Percentiles rank a stretch among this genome's conserved stretches.
phyloP scores from a whole-genome alignment of 2,329 filamentous ascomycete genomes.

The Botrytis hyacinthi region DNA sequence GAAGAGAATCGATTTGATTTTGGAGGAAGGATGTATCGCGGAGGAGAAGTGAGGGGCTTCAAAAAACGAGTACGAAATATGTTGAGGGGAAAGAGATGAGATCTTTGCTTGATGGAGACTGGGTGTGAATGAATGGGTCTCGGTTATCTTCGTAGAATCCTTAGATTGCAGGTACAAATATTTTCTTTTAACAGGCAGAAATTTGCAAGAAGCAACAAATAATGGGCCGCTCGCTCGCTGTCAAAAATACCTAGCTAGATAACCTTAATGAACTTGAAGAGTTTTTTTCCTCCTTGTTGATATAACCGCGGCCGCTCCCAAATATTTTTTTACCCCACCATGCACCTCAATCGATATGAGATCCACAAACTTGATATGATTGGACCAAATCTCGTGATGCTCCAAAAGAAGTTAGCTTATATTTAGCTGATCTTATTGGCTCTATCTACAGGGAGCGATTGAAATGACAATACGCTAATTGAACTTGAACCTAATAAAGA shows the following conservation, averaged over 20 bases:
- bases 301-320: background rate
- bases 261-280: background rate
- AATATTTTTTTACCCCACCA: constrained; percentile 5
- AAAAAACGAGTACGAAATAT: constrained; percentile 1
- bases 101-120: background rate
- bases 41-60: background rate
- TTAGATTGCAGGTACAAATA: background rate
- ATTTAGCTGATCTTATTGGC: background rate
- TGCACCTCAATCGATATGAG: background rate
- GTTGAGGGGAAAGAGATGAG: background rate
- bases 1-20: background rate
- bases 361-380: background rate
- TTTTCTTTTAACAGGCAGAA: background rate
- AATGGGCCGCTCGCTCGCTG: background rate
- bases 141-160: background rate
- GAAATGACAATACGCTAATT: no score
- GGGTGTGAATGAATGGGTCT: background rate
- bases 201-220: background rate
- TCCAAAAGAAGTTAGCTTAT: background rate
- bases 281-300: constrained; percentile 1
- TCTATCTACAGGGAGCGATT: no score
- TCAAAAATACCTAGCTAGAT: background rate
- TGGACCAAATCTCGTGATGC: background rate
- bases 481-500: no score
- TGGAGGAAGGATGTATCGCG: background rate